phyloP scores from a whole-genome alignment of 2,329 filamentous ascomycete genomes.

The Ascochyta rabiei region DNA sequence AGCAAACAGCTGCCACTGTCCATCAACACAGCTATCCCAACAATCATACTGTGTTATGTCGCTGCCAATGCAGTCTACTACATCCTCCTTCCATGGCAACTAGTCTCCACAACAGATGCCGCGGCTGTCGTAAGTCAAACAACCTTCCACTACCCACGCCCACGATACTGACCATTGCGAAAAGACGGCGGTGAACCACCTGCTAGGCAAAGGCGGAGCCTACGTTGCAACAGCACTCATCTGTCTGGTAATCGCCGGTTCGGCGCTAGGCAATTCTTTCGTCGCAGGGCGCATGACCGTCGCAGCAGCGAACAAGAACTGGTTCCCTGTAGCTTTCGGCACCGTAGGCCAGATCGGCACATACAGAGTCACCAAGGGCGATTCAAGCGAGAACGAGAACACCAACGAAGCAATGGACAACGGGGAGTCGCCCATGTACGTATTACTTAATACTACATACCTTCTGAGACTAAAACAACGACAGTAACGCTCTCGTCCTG shows the following conservation, averaged over 20 bases:
- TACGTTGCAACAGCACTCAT: constrained; percentile 63
- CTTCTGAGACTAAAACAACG: background rate
- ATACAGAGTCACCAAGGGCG: constrained; percentile 26
- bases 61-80: constrained; percentile 68
- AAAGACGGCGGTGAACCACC: constrained; percentile 51
- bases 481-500: constrained; percentile 43
- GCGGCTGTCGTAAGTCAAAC: constrained; percentile 62
- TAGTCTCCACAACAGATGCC: constrained; percentile 65
- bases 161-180: background rate
- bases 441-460: background rate
- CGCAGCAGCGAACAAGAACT: constrained; percentile 55
- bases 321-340: constrained; percentile 37
- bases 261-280: constrained; percentile 67
- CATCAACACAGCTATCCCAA: constrained; percentile 67
- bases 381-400: constrained; percentile 5
- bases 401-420: constrained; percentile 37
- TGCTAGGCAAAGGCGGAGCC: constrained; percentile 57
- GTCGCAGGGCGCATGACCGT: constrained; percentile 69
- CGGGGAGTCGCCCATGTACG: constrained; percentile 45
- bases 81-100: constrained; percentile 64
- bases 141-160: background rate
- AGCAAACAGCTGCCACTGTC: constrained; percentile 61
- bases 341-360: constrained; percentile 40
- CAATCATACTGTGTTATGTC: constrained; percentile 66
- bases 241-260: constrained; percentile 67